Percentiles rank a stretch among this genome's conserved stretches.
Evolutionary conservation across 805 yeast species (phyloP).

Genomic region (Cyberlindnera maclurae): DNA sequence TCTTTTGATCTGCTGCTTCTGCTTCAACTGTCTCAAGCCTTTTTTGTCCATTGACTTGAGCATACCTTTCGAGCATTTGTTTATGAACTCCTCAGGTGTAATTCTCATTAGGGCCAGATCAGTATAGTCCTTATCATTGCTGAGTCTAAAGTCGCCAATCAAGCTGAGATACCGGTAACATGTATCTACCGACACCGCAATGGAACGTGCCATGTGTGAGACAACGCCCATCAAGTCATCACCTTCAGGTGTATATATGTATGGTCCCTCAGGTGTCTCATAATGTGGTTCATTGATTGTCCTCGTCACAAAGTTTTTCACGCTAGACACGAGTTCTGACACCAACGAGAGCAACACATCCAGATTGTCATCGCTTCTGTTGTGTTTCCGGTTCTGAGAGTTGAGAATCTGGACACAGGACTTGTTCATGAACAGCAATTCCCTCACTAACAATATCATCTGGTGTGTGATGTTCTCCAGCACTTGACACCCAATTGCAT

Average conservation of each 20-base stretch:
- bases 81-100: slow-evolving; percentile 53
- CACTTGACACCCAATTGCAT: slow-evolving; percentile 59
- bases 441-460: slow-evolving; percentile 55
- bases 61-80: slow-evolving; percentile 53
- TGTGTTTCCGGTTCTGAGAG: slow-evolving; percentile 16
- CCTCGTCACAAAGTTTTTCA: slow-evolving; percentile 52
- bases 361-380: slow-evolving; percentile 33
- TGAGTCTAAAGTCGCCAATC: slow-evolving; percentile 62
- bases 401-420: slow-evolving; percentile 32
- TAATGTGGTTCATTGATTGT: slow-evolving; percentile 36
- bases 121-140: slow-evolving; percentile 55
- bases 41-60: slow-evolving; percentile 33
- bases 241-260: slow-evolving; percentile 61
- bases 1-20: slow-evolving; percentile 19
- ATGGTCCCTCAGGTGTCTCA: slow-evolving; percentile 24
- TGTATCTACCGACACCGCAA: slow-evolving; percentile 40
- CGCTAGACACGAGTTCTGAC: slow-evolving; percentile 57
- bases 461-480: slow-evolving; percentile 65
- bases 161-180: slow-evolving; percentile 45
- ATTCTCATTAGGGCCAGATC: slow-evolving; percentile 53
- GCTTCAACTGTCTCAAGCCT: slow-evolving; percentile 19
- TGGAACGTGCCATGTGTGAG: slow-evolving; percentile 51
- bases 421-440: slow-evolving; percentile 53
- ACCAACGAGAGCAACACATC: slow-evolving; percentile 55
- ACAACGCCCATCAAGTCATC: slow-evolving; percentile 53